A percentile compares a stretch with the other conserved stretches of the same genome.
Conservation (phyloP, 2,329 filamentous ascomycete genomes). For the Pezicula rhizophila region DNA sequence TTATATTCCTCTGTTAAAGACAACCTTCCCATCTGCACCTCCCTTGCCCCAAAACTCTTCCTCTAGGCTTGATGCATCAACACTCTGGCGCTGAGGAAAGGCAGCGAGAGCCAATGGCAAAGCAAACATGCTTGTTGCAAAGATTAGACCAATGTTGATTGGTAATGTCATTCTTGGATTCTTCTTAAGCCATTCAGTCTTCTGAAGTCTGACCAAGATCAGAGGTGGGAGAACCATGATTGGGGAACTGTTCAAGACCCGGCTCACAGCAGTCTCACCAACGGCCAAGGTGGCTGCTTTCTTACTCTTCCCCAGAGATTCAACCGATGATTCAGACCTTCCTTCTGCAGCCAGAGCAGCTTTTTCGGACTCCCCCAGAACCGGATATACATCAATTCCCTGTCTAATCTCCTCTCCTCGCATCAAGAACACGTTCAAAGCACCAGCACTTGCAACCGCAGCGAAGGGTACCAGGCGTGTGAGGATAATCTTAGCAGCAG, state of each 20-base stretch:
- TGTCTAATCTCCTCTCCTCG: conserved; percentile 88
- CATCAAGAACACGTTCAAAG: conserved; percentile 96
- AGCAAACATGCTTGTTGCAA: conserved; percentile 80
- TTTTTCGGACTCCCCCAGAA: conserved; percentile 66
- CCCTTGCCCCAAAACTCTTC: conserved; percentile 79
- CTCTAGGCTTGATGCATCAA: conserved; percentile 71
- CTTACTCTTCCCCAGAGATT: conserved; percentile 77
- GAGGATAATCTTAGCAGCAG: conserved; percentile 69
- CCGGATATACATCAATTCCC: conserved; percentile 89
- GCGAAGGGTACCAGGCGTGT: conserved; percentile 91
- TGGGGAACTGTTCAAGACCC: conserved; percentile 88
- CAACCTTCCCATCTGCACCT: conserved; percentile 75
- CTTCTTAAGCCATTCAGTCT: conserved; percentile 71
- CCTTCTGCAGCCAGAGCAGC: conserved; percentile 48
- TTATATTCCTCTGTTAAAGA: conserved; percentile 92
- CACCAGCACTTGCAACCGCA: conserved; percentile 85
- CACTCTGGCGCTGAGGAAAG: conserved; percentile 85
- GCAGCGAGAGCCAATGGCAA: conserved; percentile 84
- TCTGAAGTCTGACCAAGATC: conserved; percentile 77
- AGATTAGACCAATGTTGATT: conserved; percentile 80
- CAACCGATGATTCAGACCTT: conserved; percentile 56
- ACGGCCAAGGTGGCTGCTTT: conserved; percentile 86
- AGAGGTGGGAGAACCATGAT: conserved; percentile 96
- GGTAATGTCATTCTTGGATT: conserved; percentile 73
- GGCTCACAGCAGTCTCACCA: conserved; percentile 82